A percentile compares a stretch with the other conserved stretches of the same genome.
phyloP scores from a whole-genome alignment of 2,329 filamentous ascomycete genomes.

The Didymella segeticola region DNA sequence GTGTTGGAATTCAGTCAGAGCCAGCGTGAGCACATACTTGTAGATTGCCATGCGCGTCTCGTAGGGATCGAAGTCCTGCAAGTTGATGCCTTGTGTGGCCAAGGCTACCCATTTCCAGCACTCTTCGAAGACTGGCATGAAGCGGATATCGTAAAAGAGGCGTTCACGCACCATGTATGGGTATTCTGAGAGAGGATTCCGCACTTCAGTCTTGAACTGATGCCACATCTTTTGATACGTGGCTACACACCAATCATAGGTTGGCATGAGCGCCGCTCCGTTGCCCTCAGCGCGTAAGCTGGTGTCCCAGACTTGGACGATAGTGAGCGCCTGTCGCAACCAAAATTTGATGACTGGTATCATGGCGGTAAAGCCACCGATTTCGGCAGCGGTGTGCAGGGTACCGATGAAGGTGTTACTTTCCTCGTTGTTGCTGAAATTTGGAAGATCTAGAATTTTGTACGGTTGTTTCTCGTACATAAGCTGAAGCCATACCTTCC shows the following conservation, averaged over 20 bases:
- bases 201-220: background rate
- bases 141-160: background rate
- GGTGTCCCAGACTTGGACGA: background rate
- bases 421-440: background rate
- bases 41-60: background rate
- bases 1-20: background rate
- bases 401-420: background rate
- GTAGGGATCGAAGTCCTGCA: background rate
- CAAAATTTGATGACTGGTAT: constrained; percentile 1
- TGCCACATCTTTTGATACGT: background rate
- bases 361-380: background rate
- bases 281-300: background rate
- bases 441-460: background rate
- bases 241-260: background rate
- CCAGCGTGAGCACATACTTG: background rate
- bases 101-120: background rate
- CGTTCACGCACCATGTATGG: background rate
- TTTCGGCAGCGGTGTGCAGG: background rate
- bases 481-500: background rate
- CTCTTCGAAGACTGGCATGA: background rate
- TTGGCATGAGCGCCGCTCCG: background rate
- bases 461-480: constrained; percentile 4
- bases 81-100: background rate
- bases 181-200: constrained; percentile 1
- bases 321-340: background rate